Conservation (phyloP, 2,329 filamentous ascomycete species). For the Fusarium guadeloupense region DNA sequence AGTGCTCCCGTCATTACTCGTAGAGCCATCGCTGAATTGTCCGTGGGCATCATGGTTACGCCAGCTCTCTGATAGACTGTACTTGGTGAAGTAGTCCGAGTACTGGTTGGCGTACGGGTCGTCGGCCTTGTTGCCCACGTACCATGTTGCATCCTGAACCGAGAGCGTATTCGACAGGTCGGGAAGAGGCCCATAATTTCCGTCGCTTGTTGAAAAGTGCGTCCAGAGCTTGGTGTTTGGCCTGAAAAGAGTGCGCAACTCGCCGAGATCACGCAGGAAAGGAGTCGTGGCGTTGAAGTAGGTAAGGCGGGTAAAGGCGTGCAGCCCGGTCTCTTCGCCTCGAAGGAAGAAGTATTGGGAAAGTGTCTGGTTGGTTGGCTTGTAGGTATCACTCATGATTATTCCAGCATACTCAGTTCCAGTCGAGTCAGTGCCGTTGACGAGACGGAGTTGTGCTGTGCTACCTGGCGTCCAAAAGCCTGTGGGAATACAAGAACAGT, state of each 20-base stretch:
- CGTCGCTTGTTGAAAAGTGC: constrained; percentile 63
- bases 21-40: constrained; percentile 48
- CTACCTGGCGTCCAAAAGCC: constrained; percentile 67
- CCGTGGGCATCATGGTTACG: constrained; percentile 67
- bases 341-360: constrained; percentile 71
- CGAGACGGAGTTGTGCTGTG: constrained; percentile 55
- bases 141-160: constrained; percentile 71
- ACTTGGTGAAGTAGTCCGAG: constrained; percentile 71
- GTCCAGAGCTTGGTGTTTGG: constrained; percentile 69
- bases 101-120: constrained; percentile 64
- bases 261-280: constrained; percentile 64
- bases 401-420: constrained; percentile 64
- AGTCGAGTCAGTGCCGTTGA: constrained; percentile 55
- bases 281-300: constrained; percentile 66
- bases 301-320: constrained; percentile 65
- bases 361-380: constrained; percentile 63
- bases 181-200: constrained; percentile 60
- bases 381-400: constrained; percentile 66
- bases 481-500: constrained; percentile 67
- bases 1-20: constrained; percentile 58
- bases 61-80: constrained; percentile 67
- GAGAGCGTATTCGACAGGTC: constrained; percentile 52
- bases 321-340: constrained; percentile 67
- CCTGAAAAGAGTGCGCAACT: constrained; percentile 67
- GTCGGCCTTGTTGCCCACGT: constrained; percentile 61